Conservation (phyloP, 495 filamentous ascomycete species). For the Letharia lupina region DNA sequence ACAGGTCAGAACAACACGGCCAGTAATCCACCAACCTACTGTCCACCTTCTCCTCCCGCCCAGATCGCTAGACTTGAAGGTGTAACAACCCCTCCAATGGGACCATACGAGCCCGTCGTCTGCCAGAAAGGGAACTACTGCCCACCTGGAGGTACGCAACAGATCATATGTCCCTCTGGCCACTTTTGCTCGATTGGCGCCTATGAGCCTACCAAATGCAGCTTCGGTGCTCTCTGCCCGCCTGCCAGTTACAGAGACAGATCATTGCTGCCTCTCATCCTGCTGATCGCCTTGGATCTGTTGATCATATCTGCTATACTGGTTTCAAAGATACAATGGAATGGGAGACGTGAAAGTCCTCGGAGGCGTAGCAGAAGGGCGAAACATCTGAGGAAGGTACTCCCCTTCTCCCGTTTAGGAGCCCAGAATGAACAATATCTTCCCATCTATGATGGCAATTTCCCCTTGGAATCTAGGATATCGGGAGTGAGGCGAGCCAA, state of each 20-base stretch:
- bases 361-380: constrained; percentile 11
- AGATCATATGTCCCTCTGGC: constrained; percentile 35
- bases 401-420: background rate
- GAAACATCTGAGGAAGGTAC: background rate
- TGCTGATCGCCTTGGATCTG: constrained; percentile 37
- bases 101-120: constrained; percentile 37
- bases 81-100: constrained; percentile 26
- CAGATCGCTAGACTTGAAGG: constrained; percentile 32
- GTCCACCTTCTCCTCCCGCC: constrained; percentile 35
- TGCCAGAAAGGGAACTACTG: constrained; percentile 40
- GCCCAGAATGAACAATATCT: background rate
- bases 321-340: constrained; percentile 26
- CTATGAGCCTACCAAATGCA: constrained; percentile 35
- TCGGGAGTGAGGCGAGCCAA: constrained; percentile 4
- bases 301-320: constrained; percentile 30
- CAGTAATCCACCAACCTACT: constrained; percentile 38
- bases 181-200: constrained; percentile 40
- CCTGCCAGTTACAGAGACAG: constrained; percentile 30
- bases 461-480: constrained; percentile 14
- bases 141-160: constrained; percentile 31
- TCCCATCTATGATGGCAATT: constrained; percentile 20
- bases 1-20: constrained; percentile 40
- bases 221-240: constrained; percentile 35
- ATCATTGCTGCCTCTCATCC: constrained; percentile 34
- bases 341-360: constrained; percentile 18